Percentiles rank a stretch among this genome's conserved stretches.
phyloP scores from a whole-genome alignment of 176 grass and related monocot species.

The Cenchrus fungigraminus region DNA sequence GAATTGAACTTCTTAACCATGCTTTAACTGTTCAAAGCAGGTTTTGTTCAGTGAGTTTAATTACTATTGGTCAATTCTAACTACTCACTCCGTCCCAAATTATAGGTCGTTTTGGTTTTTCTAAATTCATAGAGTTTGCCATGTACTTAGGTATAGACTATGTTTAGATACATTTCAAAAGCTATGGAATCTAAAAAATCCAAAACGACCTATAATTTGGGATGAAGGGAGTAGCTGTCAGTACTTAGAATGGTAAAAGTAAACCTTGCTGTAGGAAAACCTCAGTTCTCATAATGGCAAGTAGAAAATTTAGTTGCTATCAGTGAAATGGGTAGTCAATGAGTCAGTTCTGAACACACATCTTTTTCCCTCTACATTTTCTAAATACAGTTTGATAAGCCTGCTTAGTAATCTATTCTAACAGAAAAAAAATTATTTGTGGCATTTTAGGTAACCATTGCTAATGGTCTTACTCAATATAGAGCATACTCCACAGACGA shows the following conservation, averaged over 20 bases:
- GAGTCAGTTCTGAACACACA: background rate
- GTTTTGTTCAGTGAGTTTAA: constrained; percentile 7
- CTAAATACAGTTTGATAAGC: background rate
- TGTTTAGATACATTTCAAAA: no score
- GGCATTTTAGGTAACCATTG: constrained; percentile 82
- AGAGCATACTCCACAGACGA: constrained; percentile 96
- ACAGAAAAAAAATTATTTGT: constrained; percentile 25
- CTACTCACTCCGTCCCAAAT: no score
- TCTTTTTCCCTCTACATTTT: background rate
- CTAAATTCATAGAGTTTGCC: no score
- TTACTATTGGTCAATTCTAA: constrained; percentile 7
- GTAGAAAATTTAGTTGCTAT: background rate
- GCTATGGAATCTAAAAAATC: no score
- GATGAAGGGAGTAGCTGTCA: background rate
- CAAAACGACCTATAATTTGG: no score
- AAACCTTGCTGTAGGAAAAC: background rate
- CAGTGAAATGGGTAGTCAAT: background rate
- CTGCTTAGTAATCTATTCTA: constrained; percentile 13
- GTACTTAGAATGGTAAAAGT: background rate
- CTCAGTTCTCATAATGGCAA: background rate
- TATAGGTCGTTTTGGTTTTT: no score
- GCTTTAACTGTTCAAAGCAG: background rate
- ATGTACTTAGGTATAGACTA: no score
- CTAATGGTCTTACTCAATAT: constrained; percentile 88
- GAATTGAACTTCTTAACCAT: constrained; percentile 7